phyloP scores from a whole-genome alignment of 2,329 filamentous ascomycete species.

The Ascocoryne sarcoides region DNA sequence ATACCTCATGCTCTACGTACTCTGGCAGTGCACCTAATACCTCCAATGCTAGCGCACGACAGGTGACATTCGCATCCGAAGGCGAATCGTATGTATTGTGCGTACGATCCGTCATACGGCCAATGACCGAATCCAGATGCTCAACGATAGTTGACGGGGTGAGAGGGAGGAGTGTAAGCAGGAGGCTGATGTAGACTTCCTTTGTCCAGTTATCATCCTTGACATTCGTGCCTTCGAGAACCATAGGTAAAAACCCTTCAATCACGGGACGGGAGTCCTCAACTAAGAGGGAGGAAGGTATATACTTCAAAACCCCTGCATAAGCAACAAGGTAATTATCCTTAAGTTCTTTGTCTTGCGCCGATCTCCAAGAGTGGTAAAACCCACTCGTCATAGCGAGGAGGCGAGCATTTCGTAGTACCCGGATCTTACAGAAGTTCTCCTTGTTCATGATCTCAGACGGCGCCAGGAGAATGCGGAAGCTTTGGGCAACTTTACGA shows the following conservation, averaged over 20 bases:
- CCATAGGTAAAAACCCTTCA: constrained; percentile 16
- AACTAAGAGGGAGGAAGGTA: constrained; percentile 11
- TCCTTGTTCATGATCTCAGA: constrained; percentile 21
- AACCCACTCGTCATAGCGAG: background rate
- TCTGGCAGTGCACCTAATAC: constrained; percentile 20
- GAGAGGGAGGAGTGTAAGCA: constrained; percentile 16
- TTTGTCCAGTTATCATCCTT: constrained; percentile 20
- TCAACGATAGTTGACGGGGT: constrained; percentile 15
- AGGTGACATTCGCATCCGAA: constrained; percentile 16
- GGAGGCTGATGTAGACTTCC: constrained; percentile 16
- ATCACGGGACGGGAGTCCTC: constrained; percentile 1
- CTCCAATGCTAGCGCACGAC: constrained; percentile 23
- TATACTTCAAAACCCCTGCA: constrained; percentile 19
- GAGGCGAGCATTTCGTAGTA: constrained; percentile 18
- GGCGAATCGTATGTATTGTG: constrained; percentile 24
- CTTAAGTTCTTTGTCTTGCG: constrained; percentile 8
- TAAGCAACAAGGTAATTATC: constrained; percentile 24
- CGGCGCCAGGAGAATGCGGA: constrained; percentile 21
- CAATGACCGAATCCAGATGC: constrained; percentile 24
- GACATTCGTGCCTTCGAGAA: constrained; percentile 22
- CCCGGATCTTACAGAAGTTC: constrained; percentile 24
- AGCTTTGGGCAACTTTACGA: constrained; percentile 20
- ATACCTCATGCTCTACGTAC: constrained; percentile 8
- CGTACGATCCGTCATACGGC: constrained; percentile 22
- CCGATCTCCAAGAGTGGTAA: constrained; percentile 13